These are phyloP conservation scores for Trichosanthes truncata DNA, from an alignment of 306 rosid species.

Conservation along the genomic window DNA sequence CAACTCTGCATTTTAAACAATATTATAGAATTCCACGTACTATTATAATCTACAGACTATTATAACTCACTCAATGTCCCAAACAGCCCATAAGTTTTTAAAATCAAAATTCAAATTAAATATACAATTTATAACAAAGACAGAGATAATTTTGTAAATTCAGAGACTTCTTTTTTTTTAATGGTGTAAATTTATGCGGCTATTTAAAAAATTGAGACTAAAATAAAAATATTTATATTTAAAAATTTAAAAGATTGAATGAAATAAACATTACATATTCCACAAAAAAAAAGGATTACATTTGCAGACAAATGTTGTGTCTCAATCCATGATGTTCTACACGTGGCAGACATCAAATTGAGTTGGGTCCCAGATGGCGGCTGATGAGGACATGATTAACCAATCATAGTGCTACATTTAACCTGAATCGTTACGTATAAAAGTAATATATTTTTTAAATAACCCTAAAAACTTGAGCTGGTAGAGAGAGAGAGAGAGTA, in stretches of 20 bases:
- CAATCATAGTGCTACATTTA: not conserved
- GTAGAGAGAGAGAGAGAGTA: not conserved
- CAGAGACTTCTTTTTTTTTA: no score
- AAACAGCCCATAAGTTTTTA: no score
- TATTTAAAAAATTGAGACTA: no score
- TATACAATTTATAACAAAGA: no score
- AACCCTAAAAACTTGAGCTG: not conserved
- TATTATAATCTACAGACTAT: no score
- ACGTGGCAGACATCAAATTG: slow-evolving; percentile 6
- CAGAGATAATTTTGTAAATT: no score
- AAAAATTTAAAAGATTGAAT: not conserved
- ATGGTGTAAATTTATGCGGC: no score
- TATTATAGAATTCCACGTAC: no score
- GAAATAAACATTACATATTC: not conserved
- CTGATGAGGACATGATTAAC: not conserved
- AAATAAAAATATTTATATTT: no score
- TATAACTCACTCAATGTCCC: no score
- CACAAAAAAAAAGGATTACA: not conserved
- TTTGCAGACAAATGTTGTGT: not conserved
- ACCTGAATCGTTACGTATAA: not conserved
- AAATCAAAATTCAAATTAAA: no score
- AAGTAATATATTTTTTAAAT: not conserved
- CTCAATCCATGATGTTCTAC: not conserved
- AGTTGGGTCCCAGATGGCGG: not conserved
- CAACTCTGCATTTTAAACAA: no score